Evolutionary conservation across 768 basidiomycete species (phyloP).

Genomic region (Mycena indigotica): DNA sequence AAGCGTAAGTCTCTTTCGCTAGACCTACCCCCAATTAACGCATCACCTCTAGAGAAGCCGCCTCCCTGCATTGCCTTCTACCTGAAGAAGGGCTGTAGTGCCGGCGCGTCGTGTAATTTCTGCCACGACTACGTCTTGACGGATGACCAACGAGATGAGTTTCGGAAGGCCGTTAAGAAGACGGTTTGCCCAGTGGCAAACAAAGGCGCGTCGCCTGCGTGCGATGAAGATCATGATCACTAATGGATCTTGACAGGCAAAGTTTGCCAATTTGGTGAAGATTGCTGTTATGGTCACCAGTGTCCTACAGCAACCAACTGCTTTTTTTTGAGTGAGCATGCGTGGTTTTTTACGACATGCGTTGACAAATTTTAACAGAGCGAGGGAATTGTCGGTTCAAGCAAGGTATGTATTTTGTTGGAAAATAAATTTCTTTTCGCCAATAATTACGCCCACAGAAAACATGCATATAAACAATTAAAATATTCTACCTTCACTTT

Average conservation of each 20-base stretch:
- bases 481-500: no score
- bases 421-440: no score
- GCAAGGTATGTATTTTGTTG: not conserved
- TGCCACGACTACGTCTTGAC: conserved; percentile 20
- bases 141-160: conserved; percentile 8
- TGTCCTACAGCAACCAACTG: conserved; percentile 13
- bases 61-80: conserved; percentile 13
- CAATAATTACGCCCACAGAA: no score
- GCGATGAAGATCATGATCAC: not conserved
- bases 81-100: conserved; percentile 11
- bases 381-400: not conserved
- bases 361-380: no score
- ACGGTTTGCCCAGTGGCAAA: conserved; percentile 7
- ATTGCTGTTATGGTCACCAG: conserved; percentile 14
- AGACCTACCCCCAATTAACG: not conserved
- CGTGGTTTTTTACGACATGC: no score
- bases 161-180: conserved; percentile 10
- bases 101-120: conserved; percentile 7
- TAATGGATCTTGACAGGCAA: not conserved
- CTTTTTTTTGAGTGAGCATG: conserved; percentile 15
- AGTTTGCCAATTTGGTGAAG: conserved; percentile 7
- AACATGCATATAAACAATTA: no score
- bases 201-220: not conserved
- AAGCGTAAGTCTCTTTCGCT: conserved; percentile 3
- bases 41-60: conserved; percentile 9